Conservation (phyloP, 371 early-diverging fungal species). For the Phascolomyces articulosus region DNA sequence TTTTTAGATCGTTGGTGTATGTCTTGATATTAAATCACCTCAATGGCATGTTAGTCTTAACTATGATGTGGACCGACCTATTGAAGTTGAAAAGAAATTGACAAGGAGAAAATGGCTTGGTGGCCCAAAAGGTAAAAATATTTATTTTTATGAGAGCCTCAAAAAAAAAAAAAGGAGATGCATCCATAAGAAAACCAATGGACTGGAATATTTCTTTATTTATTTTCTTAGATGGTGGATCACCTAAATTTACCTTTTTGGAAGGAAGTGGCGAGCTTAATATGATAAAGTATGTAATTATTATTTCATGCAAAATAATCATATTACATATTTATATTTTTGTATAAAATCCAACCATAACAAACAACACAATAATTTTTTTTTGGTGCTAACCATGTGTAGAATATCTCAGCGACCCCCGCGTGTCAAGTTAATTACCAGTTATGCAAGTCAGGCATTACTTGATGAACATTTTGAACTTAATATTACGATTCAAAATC, state of each 20-base stretch:
- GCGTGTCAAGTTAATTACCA: constrained; percentile 57
- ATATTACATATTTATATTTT: neutral
- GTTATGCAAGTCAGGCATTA: constrained; percentile 64
- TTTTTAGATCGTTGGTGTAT: constrained; percentile 47
- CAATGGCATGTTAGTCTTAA: constrained; percentile 47
- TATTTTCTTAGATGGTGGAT: neutral
- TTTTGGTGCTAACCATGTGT: neutral
- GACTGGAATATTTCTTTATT: neutral
- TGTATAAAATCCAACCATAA: no score
- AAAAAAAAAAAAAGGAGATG: neutral
- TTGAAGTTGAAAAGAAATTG: constrained; percentile 40
- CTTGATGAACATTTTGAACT: constrained; percentile 73
- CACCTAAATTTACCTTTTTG: constrained; percentile 41
- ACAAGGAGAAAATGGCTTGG: constrained; percentile 38
- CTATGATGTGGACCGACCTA: constrained; percentile 40
- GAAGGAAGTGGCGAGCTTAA: constrained; percentile 62
- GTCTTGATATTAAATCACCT: constrained; percentile 43
- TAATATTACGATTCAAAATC: constrained; percentile 60
- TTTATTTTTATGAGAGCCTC: neutral
- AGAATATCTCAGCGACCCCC: constrained; percentile 72
- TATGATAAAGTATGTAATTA: constrained; percentile 42
- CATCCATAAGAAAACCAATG: no score
- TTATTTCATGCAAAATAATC: neutral
- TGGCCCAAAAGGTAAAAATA: constrained; percentile 16
- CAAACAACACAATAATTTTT: no score